Evolutionary conservation across 2,329 filamentous ascomycete species (phyloP), one percentile per base, ranked within the genome.

Genomic region (Pseudogymnoascus sp.): DNA sequence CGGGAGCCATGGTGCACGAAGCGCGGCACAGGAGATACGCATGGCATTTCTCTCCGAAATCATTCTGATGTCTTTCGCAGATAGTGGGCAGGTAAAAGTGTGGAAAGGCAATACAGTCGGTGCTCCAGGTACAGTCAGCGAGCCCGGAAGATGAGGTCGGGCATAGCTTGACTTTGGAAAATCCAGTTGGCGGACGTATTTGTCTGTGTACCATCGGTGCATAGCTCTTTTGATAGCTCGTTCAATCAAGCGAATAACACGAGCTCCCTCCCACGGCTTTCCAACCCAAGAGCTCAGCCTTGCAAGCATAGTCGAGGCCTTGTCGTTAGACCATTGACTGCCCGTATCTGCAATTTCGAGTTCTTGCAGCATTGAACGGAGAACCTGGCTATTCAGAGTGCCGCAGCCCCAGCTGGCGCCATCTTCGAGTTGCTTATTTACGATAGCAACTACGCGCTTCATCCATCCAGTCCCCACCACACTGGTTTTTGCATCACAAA

Each of bases 101-200:
- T 99, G 94, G 69, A 99, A 99, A 0, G 94, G 94, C 0, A 99
- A 79, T 1, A 99, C 92, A 0, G 94, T 99, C 2, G 94, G 94
- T 5, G 94, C 92, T 28, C 89, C 85, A 3, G 94, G 94, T 8
- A 95, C 81, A 0, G 88, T 82, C 30, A 99, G 77, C 39, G 80
- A 81, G 2, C 79, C 73, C 3, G 92, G 94, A 9, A 95, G 76
- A 62, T 83, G 84, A 9, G 90, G 89, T 58, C 94, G 79, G 33
- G 76, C 74, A 71, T 96, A 96, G 65, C 75, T 78, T 9, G 78
- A 78, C 5, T 74, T 66, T 3, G 81, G 74, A 19, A 83, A 80
- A 60, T 83, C 78, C 64, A 78, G 77, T 63, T 79, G 79, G 60
- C 77, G 78, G 59, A 91, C 73, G 70, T 95, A 85, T 62, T 82